Evolutionary conservation across 164 flowering plant genomes (phyloP), one percentile per base, ranked within the genome.

Genomic region (Sedum album): DNA sequence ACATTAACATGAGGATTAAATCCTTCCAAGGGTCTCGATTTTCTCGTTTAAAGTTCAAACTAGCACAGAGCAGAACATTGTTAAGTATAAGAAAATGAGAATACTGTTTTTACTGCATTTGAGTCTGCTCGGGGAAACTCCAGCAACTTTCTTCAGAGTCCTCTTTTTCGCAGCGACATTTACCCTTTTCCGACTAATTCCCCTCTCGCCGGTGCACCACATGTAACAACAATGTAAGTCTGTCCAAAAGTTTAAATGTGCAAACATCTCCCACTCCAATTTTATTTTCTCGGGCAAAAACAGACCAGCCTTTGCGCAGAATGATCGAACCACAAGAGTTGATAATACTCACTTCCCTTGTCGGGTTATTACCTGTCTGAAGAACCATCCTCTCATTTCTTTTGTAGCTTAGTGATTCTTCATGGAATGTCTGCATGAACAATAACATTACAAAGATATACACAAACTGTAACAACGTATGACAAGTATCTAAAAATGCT

Each of bases 201-300:
- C 31, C 60, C 60, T 21, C 11, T 21, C 23, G 60, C 28, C 28
- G 30, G 11, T 53, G 60, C 0, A n/a, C 8, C 23, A 65, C 14
- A 20, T 65, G 67, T 20, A 65, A 48, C 30, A 20, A 5, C 67
- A 65, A 36, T 23, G 36, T 44, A 11, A 33, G 42, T 65, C 46
- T 35, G 49, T 35, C 49, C 48, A 65, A 9, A 23, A 65, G 67
- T 65, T 65, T 31, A 65, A 65, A 65, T 23, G 1, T 65, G 67
- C 67, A 65, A 38, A 38, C 26, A 65, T 65, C 42, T 38, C 67
- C 67, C 38, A 20, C 49, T 26, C 42, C 38, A 4, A 65, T 8
- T 36, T 38, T 38, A 44, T 36, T 65, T 14, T 65, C 46, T 18
- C 48, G 25, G 26, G 42, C 67, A 65, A 65, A 65, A 23, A 18